These are phyloP conservation scores for Combretum micranthum DNA, from an alignment of 345 rosid genomes.

Conservation along the genomic window DNA sequence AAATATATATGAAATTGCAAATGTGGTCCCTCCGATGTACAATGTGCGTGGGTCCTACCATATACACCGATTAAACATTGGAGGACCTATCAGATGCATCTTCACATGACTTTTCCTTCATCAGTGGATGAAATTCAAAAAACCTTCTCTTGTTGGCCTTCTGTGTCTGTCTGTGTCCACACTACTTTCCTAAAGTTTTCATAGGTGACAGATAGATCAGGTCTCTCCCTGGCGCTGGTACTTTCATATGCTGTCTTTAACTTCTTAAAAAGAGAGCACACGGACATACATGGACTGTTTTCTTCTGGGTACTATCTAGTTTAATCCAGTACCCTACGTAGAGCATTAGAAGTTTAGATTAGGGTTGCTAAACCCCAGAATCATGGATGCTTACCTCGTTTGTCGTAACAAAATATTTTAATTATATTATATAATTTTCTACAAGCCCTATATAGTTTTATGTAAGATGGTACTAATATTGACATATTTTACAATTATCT, in stretches of 20 bases:
- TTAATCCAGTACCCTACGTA: too few species aligned
- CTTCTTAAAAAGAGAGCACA: too few species aligned
- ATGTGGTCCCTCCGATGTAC: conserved; percentile 30
- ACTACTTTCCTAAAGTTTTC: conserved; percentile 17
- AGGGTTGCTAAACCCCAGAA: too few species aligned
- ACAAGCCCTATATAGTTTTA: too few species aligned
- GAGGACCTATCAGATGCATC: conserved; percentile 24
- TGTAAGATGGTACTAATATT: too few species aligned
- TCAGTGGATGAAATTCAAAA: conserved; percentile 56
- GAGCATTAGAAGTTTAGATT: too few species aligned
- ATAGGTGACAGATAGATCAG: not conserved
- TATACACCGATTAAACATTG: not conserved
- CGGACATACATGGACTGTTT: too few species aligned
- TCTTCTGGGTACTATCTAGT: too few species aligned
- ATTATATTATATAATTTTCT: too few species aligned
- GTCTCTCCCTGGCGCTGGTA: not conserved
- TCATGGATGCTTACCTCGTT: too few species aligned
- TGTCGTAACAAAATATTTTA: not conserved
- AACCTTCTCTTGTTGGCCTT: not conserved
- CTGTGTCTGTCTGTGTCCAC: conserved; percentile 20
- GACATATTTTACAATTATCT: too few species aligned
- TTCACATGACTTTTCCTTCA: conserved; percentile 59
- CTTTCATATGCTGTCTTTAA: conserved; percentile 1
- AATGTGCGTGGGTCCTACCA: conserved; percentile 29
- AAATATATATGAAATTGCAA: not conserved